Percentiles rank a stretch among this genome's conserved stretches.
These are phyloP conservation scores for Phyllosticta citribraziliensis DNA, from an alignment of 2,329 filamentous ascomycete genomes.

Conservation along the genomic window DNA sequence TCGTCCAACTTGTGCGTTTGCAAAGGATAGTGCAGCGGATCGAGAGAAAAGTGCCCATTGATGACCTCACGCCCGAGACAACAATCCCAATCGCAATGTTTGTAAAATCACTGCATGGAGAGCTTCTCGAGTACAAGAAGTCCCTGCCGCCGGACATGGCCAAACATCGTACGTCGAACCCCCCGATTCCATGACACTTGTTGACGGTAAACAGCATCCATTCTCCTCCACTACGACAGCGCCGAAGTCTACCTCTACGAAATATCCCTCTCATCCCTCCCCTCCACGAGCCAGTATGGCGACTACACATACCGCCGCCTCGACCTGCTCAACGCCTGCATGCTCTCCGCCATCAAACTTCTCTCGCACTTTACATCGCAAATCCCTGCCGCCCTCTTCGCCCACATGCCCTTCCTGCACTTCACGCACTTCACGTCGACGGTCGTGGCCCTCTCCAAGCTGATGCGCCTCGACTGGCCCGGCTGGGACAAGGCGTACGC, in stretches of 20 bases:
- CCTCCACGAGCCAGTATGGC: constrained; percentile 2
- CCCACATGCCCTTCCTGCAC: constrained; percentile 8
- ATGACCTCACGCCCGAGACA: constrained; percentile 7
- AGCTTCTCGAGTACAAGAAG: constrained; percentile 4
- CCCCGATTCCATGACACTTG: no score
- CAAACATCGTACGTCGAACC: constrained; percentile 1
- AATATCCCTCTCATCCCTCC: constrained; percentile 3
- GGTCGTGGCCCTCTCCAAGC: constrained; percentile 8
- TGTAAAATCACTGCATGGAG: constrained; percentile 6
- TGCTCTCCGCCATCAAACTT: neutral
- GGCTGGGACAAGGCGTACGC: constrained; percentile 6
- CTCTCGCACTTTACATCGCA: neutral
- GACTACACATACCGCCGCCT: constrained; percentile 8
- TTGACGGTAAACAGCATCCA: neutral
- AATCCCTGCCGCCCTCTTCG: neutral
- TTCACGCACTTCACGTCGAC: constrained; percentile 9
- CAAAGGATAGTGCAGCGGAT: constrained; percentile 10
- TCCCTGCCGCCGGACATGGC: constrained; percentile 5
- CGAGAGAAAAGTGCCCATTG: constrained; percentile 6
- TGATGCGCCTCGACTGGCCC: constrained; percentile 13
- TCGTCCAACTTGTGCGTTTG: constrained; percentile 10
- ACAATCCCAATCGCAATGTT: constrained; percentile 10
- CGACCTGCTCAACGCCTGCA: constrained; percentile 7
- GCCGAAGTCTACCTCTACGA: constrained; percentile 11
- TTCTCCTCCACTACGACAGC: constrained; percentile 8